phyloP scores from a whole-genome alignment of 2,329 filamentous ascomycete genomes.

The Taxawa tesnikishii region DNA sequence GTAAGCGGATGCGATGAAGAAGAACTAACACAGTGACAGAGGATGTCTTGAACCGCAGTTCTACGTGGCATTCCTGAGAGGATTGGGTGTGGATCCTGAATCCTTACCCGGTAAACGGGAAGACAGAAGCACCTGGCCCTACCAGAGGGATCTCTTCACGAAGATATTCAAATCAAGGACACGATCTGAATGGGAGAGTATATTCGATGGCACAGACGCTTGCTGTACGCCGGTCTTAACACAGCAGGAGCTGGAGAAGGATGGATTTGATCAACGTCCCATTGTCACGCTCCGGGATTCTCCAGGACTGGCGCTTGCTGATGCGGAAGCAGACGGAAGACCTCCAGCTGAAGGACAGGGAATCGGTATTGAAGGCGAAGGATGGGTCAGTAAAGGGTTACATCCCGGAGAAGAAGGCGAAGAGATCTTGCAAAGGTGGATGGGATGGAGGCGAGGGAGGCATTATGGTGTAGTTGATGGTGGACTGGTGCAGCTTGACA shows the following conservation, averaged over 20 bases:
- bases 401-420: slow-evolving; percentile 61
- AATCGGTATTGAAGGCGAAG: slow-evolving; percentile 49
- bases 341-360: slow-evolving; percentile 47
- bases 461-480: slow-evolving; percentile 59
- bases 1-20: not conserved
- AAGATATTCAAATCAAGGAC: slow-evolving; percentile 56
- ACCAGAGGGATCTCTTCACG: slow-evolving; percentile 49
- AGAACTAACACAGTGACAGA: slow-evolving; percentile 9
- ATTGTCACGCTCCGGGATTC: slow-evolving; percentile 56
- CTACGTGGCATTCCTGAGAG: slow-evolving; percentile 54
- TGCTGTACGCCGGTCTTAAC: slow-evolving; percentile 83
- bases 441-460: slow-evolving; percentile 60
- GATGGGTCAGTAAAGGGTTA: slow-evolving; percentile 52
- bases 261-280: slow-evolving; percentile 56
- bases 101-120: slow-evolving; percentile 38
- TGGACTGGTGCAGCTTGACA: slow-evolving; percentile 36
- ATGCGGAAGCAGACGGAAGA: slow-evolving; percentile 28
- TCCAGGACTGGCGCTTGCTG: slow-evolving; percentile 52
- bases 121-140: slow-evolving; percentile 55
- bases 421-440: slow-evolving; percentile 56
- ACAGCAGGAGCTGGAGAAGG: slow-evolving; percentile 56
- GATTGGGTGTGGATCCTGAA: slow-evolving; percentile 45
- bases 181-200: slow-evolving; percentile 64
- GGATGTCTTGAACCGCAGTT: slow-evolving; percentile 85
- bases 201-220: slow-evolving; percentile 86